Base-by-base conservation (phyloP, 345 rosid genomes). In the Conringia planisiliqua region DNA sequence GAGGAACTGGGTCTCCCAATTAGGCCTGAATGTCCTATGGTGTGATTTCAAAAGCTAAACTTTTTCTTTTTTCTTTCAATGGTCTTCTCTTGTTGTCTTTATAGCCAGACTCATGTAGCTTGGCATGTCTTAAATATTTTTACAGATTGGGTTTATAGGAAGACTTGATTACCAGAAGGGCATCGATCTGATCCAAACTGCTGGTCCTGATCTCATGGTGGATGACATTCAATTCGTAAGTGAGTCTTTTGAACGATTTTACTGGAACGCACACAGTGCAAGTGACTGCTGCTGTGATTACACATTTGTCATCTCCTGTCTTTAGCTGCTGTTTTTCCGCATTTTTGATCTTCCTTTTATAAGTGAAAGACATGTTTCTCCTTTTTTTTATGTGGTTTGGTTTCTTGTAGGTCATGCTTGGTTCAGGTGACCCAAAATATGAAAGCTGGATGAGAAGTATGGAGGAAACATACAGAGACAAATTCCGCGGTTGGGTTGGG, bases 401-500 rank as follows among this genome's bases (percentile, higher is more conserved):
- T 61, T 38, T 77, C 26, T 73, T 50, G 69, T 82, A 94, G 98
- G 96, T 94, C 60, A 94, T 94, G 97, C 96, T 94, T 60, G 97
- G 97, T 11, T 91, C 98, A 38, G 98, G 98, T 57, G 89, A 88
- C 56, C 84, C 84, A 10, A 86, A 76, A 68, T 94, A 51, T 76
- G 97, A 94, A 68, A 83, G 76, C 66, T 94, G 97, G 98, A 94
- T 94, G 98, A 91, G 89, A 81, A 80, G 68, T 52, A 79, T 89
- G 68, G 97, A 91, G 76, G 60, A 80, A 62, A 82, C 82, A 44
- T 85, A 87, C 82, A 85, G 26, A 78, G 90, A 94, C 71, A 90
- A 90, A 72, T 91, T 88, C 39, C 89, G 98, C 24, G 97, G 97
- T 42, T 94, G 98, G 98, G 97, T 94, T 75, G 97, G 98, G 58